Percentiles rank a stretch among this genome's conserved stretches.
Conservation (phyloP, 805 yeast species). For the Kregervanrija fluxuum region DNA sequence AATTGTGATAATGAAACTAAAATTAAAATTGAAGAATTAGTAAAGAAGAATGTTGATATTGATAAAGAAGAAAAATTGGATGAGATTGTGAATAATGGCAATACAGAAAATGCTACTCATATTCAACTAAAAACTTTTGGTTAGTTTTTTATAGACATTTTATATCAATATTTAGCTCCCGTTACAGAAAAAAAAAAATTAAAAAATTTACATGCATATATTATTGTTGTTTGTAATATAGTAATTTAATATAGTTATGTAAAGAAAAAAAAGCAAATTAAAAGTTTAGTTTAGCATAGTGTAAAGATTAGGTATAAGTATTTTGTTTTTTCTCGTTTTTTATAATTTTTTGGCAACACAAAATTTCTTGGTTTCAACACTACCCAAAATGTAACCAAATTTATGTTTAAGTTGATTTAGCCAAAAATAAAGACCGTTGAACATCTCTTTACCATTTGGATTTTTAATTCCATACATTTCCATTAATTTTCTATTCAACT, state of each 20-base stretch:
- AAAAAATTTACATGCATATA: too few species aligned
- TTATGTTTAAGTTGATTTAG: background rate
- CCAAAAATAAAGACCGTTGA: conserved; percentile 2
- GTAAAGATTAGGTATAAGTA: background rate
- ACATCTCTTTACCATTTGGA: conserved; percentile 10
- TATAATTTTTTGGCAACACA: conserved; percentile 10
- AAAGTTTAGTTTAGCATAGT: background rate
- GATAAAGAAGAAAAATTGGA: conserved; percentile 10
- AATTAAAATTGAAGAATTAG: conserved; percentile 34
- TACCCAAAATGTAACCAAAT: conserved; percentile 5
- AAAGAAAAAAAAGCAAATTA: background rate
- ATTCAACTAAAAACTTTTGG: conserved; percentile 49
- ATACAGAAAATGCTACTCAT: conserved; percentile 22
- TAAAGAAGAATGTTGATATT: conserved; percentile 25
- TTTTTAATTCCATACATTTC: conserved; percentile 11
- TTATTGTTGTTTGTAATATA: too few species aligned
- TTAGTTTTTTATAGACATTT: conserved; percentile 3
- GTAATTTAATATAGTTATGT: background rate
- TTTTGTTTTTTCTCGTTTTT: background rate
- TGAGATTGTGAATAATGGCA: conserved; percentile 1
- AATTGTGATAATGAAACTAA: conserved; percentile 35
- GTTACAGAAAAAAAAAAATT: too few species aligned
- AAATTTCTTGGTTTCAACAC: conserved; percentile 5
- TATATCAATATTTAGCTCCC: too few species aligned
- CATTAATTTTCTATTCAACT: conserved; percentile 14